A percentile compares a stretch with the other conserved stretches of the same genome.
Conservation (phyloP, 2,329 filamentous ascomycete species). For the Cercospora zeina region DNA sequence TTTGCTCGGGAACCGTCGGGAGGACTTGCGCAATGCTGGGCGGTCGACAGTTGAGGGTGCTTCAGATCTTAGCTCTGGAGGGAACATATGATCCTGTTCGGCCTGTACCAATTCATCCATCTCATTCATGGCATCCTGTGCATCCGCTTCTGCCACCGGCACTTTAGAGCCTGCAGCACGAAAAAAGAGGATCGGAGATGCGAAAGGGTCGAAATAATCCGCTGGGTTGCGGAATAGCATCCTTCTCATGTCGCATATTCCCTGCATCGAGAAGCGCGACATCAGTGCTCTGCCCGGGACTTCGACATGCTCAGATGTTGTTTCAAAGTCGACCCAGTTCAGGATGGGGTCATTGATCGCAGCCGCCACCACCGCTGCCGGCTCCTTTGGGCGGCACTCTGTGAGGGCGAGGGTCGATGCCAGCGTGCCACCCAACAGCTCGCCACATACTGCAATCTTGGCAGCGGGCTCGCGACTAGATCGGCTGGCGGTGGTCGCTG, state of each 20-base stretch:
- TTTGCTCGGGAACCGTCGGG: conserved; percentile 47
- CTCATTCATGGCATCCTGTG: conserved; percentile 35
- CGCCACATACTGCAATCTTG: conserved; percentile 49
- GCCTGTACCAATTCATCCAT: conserved; percentile 35
- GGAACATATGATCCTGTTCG: conserved; percentile 37
- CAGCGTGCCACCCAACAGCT: conserved; percentile 51
- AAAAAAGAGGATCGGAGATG: conserved; percentile 54
- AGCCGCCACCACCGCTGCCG: conserved; percentile 47
- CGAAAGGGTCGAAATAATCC: conserved; percentile 53
- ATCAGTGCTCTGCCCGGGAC: conserved; percentile 18
- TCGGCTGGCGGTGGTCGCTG: conserved; percentile 29
- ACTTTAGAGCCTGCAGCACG: conserved; percentile 45
- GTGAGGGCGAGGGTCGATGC: conserved; percentile 54
- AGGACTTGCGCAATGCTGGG: conserved; percentile 33
- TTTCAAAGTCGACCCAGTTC: conserved; percentile 47
- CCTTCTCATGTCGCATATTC: conserved; percentile 40
- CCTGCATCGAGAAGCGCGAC: neutral
- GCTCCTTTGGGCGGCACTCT: conserved; percentile 46
- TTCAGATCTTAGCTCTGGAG: neutral
- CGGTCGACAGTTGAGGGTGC: neutral
- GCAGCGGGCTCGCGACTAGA: conserved; percentile 36
- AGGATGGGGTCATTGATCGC: conserved; percentile 51
- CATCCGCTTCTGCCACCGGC: conserved; percentile 20
- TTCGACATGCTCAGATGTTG: neutral
- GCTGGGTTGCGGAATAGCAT: conserved; percentile 46